Base-by-base conservation (phyloP, 208 protist species). In the Ichthyophonus hoferi region DNA sequence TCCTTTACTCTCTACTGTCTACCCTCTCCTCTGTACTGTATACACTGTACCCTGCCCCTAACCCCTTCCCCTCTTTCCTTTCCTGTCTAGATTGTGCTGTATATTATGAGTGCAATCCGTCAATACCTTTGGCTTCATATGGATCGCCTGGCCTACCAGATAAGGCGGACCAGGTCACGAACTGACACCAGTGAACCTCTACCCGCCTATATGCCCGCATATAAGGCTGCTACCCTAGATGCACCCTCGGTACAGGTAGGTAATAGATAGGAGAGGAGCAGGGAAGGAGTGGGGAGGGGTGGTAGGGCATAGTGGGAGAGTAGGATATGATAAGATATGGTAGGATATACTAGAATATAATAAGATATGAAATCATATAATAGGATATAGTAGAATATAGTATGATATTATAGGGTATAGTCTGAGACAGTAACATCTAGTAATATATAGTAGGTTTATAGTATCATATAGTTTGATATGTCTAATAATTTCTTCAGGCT, bases 221-320 rank as follows among this genome's bases (percentile, higher is more conserved):
- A 87, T 41, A 87, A 87, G 84, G 33, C 84, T 1, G 41, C 84
- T 34, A 1, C 41, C 39, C 31, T 87, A 41, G 84, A 87, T 41
- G n/a, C 84, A 42, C 17, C 7, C 79, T 42, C 79, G 14, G 50
- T 67, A 24, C 50, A 67, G 50, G 50, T 67, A 7, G 50, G 50
- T 67, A 24, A 7, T 24, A 67, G 50, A 24, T 7, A 24, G 50
- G 50, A 67, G 50, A 24, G 50, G 50, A 67, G 50, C 7, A 24
- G 50, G 50, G 24, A 24, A 24, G 50, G 50, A 24, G 50, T 7
- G 50, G 50, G 50, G 50, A 24, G 50, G 50, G 50, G 50, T 7
- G 50, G 50, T 7, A 24, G 50, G 50, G 50, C 14, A n/a, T 67
- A n/a, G 24, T 24, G 3, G 40, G 40, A 7, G 82, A 37, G 33